Evolutionary conservation across 257 asterid genomes (phyloP).

Genomic region (Phtheirospermum japonicum): DNA sequence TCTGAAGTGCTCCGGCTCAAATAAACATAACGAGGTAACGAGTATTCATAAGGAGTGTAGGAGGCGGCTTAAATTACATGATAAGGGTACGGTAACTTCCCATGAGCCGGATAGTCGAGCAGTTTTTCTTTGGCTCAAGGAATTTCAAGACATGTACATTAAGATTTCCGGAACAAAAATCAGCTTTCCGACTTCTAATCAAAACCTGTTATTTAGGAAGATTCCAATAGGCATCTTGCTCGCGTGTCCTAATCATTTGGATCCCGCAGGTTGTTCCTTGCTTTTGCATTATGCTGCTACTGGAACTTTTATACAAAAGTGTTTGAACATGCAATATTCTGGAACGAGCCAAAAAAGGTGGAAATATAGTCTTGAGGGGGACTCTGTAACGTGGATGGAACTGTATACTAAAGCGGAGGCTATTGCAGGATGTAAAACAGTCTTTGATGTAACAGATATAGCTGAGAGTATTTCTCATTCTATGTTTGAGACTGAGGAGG

Average conservation of each 20-base stretch:
- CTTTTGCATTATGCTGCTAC: slow-evolving; percentile 70
- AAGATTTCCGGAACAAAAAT: slow-evolving; percentile 26
- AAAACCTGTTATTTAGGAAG: slow-evolving; percentile 46
- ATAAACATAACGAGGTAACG: slow-evolving; percentile 27
- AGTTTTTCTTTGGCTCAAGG: slow-evolving; percentile 53
- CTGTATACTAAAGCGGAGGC: slow-evolving; percentile 51
- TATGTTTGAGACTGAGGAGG: slow-evolving; percentile 54
- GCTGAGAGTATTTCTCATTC: slow-evolving; percentile 42
- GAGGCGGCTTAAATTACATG: slow-evolving; percentile 29
- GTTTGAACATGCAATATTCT: slow-evolving; percentile 31
- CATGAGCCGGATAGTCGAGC: slow-evolving; percentile 31
- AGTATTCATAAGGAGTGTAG: slow-evolving; percentile 27
- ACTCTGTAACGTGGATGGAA: slow-evolving; percentile 32
- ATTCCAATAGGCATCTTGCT: slow-evolving; percentile 65
- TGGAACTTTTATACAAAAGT: slow-evolving; percentile 38
- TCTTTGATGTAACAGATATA: slow-evolving; percentile 55
- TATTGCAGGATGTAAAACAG: slow-evolving; percentile 55
- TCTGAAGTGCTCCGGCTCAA: slow-evolving; percentile 32
- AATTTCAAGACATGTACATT: slow-evolving; percentile 39
- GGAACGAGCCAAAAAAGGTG: slow-evolving; percentile 35
- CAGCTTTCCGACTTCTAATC: slow-evolving; percentile 31
- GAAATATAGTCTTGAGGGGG: slow-evolving; percentile 30
- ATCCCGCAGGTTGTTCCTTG: slow-evolving; percentile 46
- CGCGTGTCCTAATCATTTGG: slow-evolving; percentile 37
- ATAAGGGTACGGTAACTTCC: slow-evolving; percentile 28